Base-by-base conservation (phyloP, 2,329 filamentous ascomycete species). In the Rachicladosporium sp. region DNA sequence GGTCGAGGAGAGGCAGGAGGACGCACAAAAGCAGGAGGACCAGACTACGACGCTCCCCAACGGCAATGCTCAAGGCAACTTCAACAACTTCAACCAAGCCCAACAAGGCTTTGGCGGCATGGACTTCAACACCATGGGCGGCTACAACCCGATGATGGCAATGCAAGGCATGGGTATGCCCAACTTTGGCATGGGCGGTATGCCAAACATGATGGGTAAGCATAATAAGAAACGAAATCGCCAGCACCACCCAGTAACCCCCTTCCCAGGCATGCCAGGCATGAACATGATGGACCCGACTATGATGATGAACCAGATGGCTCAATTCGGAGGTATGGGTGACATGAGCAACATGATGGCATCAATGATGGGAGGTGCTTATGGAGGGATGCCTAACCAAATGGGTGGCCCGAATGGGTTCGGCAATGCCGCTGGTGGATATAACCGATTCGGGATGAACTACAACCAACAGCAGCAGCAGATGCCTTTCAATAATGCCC, bases 131-230 rank as follows among this genome's bases (percentile, higher is more conserved):
- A 37, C 31, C 41, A 64, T 60, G 46, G 73, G 72, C 42, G 78
- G 81, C 52, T 78, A 83, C 61, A 81, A 77, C 55, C 77, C 82
- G 12, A 73, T 74, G 69, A 84, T 88, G 77, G 80, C 84, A 38
- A 68, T 69, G 50, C 50, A 50, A 49, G 54, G 58, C 31, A 69
- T 67, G 51, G 64, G 60, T 44, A 68, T 69, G 63, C 52, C 53
- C 33, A 41, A 38, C 33, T 52, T 54, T 37, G 45, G 46, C 58
- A 62, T 55, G 63, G 60, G 76, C 76, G 69, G 63, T 51, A 77
- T 57, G 53, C 49, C 51, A 37, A 55, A 53, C 41, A 86, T 89
- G 77, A 94, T 95, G 83, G 83, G 88, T 95, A 75, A 58, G 83
- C 70, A 35, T 9, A 3, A 19, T 32, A 23, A 29, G 31, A 29